Conservation (phyloP, 2,329 filamentous ascomycete species). For the Capronia epimyces region DNA sequence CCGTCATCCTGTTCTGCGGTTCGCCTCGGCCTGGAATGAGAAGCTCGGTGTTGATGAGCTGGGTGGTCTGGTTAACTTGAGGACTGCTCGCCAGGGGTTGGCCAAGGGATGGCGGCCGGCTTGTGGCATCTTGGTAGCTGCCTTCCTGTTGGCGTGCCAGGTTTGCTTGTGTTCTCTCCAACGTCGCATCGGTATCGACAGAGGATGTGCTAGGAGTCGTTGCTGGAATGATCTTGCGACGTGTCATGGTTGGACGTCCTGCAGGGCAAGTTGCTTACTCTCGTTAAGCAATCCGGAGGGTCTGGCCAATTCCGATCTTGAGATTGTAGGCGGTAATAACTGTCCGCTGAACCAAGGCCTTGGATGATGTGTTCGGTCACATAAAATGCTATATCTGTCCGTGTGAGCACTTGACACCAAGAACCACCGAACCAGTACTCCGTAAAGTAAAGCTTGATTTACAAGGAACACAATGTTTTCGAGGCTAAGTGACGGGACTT, state of each 20-base stretch:
- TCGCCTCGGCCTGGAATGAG: slow-evolving; percentile 47
- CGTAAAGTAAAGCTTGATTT: no score
- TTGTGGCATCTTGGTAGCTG: neutral
- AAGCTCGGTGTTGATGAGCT: slow-evolving; percentile 32
- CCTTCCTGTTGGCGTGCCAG: no score
- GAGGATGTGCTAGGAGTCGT: neutral
- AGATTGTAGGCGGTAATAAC: no score
- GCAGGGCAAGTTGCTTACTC: no score
- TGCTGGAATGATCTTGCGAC: slow-evolving; percentile 8
- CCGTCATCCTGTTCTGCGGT: slow-evolving; percentile 38
- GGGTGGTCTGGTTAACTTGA: slow-evolving; percentile 3
- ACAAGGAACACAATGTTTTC: neutral
- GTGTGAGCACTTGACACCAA: neutral
- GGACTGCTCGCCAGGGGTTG: neutral
- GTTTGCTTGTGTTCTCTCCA: no score
- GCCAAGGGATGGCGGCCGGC: neutral
- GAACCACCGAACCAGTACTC: neutral
- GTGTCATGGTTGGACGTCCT: slow-evolving; percentile 11
- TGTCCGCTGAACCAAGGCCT: no score
- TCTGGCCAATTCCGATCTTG: no score
- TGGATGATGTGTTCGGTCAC: neutral
- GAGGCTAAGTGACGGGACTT: no score
- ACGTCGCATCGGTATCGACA: no score
- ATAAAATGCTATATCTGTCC: neutral
- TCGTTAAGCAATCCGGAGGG: neutral